Conservation (phyloP, 2,329 filamentous ascomycete genomes). For the Xylaria sp. region DNA sequence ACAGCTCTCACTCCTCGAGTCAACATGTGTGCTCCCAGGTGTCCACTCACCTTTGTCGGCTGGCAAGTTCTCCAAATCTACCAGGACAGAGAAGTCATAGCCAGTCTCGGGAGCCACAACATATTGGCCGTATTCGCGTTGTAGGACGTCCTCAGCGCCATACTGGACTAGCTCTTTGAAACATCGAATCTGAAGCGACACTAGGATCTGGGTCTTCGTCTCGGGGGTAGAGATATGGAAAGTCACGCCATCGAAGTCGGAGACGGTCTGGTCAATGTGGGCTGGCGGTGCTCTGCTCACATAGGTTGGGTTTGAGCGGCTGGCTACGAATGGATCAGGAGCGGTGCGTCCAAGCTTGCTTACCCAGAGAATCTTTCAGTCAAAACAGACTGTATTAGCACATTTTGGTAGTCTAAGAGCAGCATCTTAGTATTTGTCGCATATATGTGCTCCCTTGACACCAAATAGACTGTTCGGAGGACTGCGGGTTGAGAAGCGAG, state of each 20-base stretch:
- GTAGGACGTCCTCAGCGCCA: slow-evolving; percentile 89
- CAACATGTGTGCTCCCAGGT: neutral
- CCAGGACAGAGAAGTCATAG: slow-evolving; percentile 93
- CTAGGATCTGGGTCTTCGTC: slow-evolving; percentile 89
- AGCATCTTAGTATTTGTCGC: slow-evolving; percentile 69
- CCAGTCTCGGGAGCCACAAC: slow-evolving; percentile 88
- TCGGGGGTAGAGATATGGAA: slow-evolving; percentile 99
- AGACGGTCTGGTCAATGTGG: slow-evolving; percentile 97
- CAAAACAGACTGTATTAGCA: slow-evolving; percentile 94
- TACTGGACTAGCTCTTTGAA: slow-evolving; percentile 92
- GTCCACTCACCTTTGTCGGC: slow-evolving; percentile 72
- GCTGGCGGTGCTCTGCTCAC: slow-evolving; percentile 77
- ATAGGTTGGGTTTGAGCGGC: slow-evolving; percentile 53
- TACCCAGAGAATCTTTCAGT: slow-evolving; percentile 94
- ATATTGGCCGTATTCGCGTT: slow-evolving; percentile 93
- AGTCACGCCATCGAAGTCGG: slow-evolving; percentile 98
- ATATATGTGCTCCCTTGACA: slow-evolving; percentile 39
- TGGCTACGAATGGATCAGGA: slow-evolving; percentile 7
- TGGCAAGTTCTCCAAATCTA: slow-evolving; percentile 90
- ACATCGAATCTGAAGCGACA: slow-evolving; percentile 96
- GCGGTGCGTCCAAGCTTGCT: slow-evolving; percentile 50
- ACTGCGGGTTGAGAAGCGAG: slow-evolving; percentile 20
- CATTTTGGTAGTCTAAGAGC: slow-evolving; percentile 98
- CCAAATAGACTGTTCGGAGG: slow-evolving; percentile 6
- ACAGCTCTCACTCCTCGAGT: neutral